Conservation (phyloP, 257 asterid genomes). For the Solanum rostratum region DNA sequence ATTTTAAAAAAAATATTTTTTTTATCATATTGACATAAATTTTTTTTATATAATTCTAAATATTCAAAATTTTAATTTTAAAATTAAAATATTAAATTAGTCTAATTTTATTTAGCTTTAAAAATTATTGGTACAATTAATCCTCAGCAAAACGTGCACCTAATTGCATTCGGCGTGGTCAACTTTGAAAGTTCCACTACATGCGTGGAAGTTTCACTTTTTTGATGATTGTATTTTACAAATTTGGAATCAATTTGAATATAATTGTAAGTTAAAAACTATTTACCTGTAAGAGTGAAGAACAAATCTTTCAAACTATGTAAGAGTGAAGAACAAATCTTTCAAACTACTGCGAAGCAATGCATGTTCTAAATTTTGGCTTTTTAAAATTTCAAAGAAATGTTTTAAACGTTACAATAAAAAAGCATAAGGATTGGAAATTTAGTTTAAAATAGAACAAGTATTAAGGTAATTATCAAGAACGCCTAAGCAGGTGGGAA, state of each 20-base stretch:
- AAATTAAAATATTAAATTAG: not conserved
- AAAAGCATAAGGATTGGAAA: not conserved
- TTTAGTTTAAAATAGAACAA: not conserved
- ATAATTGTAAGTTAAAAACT: not conserved
- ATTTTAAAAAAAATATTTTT: not conserved
- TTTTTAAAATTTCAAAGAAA: not conserved
- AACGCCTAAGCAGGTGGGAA: not conserved
- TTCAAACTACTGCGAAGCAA: not conserved
- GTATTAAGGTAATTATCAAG: slow-evolving; percentile 10
- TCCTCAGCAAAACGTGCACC: not conserved
- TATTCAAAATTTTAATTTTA: not conserved
- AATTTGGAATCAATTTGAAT: not conserved
- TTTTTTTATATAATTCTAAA: not conserved
- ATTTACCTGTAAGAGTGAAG: not conserved
- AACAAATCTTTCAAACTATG: too few species aligned
- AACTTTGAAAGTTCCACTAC: slow-evolving; percentile 5
- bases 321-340: not conserved
- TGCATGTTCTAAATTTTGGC: not conserved
- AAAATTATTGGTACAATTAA: not conserved
- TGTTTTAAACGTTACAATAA: not conserved
- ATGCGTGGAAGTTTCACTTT: not conserved
- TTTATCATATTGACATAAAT: not conserved
- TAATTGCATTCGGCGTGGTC: slow-evolving; percentile 11
- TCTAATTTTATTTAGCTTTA: too few species aligned
- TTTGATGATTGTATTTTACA: not conserved